Percentiles rank a stretch among this genome's conserved stretches.
phyloP scores from a whole-genome alignment of 768 basidiomycete species.

The Suillus variegatus region DNA sequence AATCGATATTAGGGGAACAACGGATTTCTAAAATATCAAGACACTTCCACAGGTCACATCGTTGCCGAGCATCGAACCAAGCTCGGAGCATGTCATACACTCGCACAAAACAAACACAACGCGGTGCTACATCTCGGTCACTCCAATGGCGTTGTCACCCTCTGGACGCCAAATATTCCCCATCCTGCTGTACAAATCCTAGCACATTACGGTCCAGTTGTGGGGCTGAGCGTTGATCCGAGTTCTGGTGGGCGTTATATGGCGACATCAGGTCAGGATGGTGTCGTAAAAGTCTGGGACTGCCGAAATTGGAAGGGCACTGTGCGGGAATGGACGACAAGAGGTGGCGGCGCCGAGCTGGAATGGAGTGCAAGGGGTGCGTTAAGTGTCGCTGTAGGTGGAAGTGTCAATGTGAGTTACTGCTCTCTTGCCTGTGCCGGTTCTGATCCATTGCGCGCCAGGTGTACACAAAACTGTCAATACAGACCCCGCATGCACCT shows the following conservation, averaged over 20 bases:
- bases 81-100: constrained; percentile 78
- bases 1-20: constrained; percentile 64
- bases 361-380: constrained; percentile 88
- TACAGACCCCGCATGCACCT: constrained; percentile 53
- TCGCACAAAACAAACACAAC: constrained; percentile 91
- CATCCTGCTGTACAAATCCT: constrained; percentile 91
- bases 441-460: constrained; percentile 29
- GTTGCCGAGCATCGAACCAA: constrained; percentile 89
- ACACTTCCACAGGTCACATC: constrained; percentile 90
- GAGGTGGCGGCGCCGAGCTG: constrained; percentile 67
- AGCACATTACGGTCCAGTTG: constrained; percentile 87
- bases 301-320: constrained; percentile 93
- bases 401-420: constrained; percentile 75
- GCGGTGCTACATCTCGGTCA: constrained; percentile 95
- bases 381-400: constrained; percentile 79
- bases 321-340: constrained; percentile 75
- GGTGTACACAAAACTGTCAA: constrained; percentile 73
- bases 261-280: constrained; percentile 87
- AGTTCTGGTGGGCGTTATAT: constrained; percentile 87
- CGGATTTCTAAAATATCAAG: constrained; percentile 94
- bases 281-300: constrained; percentile 94
- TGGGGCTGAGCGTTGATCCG: constrained; percentile 79
- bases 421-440: not conserved
- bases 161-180: constrained; percentile 95
- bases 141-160: constrained; percentile 91